Conservation (phyloP, 352 stramenopile genomes). For the Saprolegnia parasitica region DNA sequence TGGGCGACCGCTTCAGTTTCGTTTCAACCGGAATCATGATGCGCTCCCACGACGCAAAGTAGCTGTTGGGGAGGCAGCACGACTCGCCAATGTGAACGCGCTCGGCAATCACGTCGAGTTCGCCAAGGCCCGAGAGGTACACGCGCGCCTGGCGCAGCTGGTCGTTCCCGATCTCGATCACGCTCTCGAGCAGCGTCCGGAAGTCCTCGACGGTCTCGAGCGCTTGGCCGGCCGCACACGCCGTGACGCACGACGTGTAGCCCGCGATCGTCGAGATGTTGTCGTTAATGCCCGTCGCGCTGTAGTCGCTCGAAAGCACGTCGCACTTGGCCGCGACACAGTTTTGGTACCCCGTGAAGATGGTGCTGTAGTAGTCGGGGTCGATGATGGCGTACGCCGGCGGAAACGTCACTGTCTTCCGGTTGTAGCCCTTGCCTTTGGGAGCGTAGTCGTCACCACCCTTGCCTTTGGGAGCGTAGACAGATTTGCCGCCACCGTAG, state of each 20-base stretch:
- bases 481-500: not conserved
- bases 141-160: conserved; percentile 13
- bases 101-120: conserved; percentile 20
- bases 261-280: conserved; percentile 13
- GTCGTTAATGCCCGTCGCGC: conserved; percentile 3
- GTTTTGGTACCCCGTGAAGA: conserved; percentile 23
- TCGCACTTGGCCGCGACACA: conserved; percentile 20
- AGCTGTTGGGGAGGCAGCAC: conserved; percentile 23
- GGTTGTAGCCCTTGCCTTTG: not conserved
- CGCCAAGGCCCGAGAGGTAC: conserved; percentile 21
- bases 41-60: conserved; percentile 27
- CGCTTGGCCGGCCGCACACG: conserved; percentile 21
- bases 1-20: not conserved
- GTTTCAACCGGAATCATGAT: conserved; percentile 14
- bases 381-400: conserved; percentile 28
- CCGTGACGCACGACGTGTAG: conserved; percentile 28
- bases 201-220: conserved; percentile 25
- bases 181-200: conserved; percentile 17
- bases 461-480: not conserved
- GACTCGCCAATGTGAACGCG: conserved; percentile 29
- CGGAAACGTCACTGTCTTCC: conserved; percentile 10
- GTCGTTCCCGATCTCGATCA: conserved; percentile 14
- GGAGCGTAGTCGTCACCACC: not conserved
- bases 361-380: conserved; percentile 12
- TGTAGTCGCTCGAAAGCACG: conserved; percentile 10